These are phyloP conservation scores for Candida buenavistaensis DNA, from an alignment of 1,139 yeast genomes.

Conservation along the genomic window DNA sequence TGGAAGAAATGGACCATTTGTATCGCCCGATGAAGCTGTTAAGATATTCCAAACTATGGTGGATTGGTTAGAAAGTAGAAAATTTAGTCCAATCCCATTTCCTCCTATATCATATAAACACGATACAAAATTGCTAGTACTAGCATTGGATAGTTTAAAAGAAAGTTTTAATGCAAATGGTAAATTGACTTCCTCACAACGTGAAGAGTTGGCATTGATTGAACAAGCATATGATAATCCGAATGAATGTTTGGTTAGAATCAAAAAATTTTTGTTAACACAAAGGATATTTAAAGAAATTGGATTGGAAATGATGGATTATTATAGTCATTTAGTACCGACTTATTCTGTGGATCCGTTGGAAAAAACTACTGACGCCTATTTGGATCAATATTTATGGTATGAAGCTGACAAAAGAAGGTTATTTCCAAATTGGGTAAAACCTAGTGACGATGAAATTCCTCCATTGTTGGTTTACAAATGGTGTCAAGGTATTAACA, in stretches of 20 bases:
- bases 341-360: conserved; percentile 87
- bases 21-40: conserved; percentile 87
- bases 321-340: conserved; percentile 80
- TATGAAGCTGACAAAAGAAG: conserved; percentile 88
- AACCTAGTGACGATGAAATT: conserved; percentile 92
- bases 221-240: conserved; percentile 98
- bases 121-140: conserved; percentile 83
- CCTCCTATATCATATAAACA: conserved; percentile 93
- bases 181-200: conserved; percentile 77
- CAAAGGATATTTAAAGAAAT: conserved; percentile 93
- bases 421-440: conserved; percentile 93
- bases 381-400: conserved; percentile 93
- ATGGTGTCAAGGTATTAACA: conserved; percentile 95
- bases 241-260: conserved; percentile 82
- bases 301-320: conserved; percentile 88
- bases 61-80: conserved; percentile 86
- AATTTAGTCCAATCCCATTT: conserved; percentile 86
- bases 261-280: conserved; percentile 79
- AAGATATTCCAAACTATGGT: conserved; percentile 84
- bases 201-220: conserved; percentile 89
- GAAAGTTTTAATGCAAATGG: conserved; percentile 84
- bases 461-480: conserved; percentile 90
- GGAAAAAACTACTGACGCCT: conserved; percentile 96
- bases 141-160: conserved; percentile 87
- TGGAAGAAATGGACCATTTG: conserved; percentile 84